Base-by-base conservation (phyloP, 1,284 basidiomycete genomes). In the Cryptococcus hybrid region DNA sequence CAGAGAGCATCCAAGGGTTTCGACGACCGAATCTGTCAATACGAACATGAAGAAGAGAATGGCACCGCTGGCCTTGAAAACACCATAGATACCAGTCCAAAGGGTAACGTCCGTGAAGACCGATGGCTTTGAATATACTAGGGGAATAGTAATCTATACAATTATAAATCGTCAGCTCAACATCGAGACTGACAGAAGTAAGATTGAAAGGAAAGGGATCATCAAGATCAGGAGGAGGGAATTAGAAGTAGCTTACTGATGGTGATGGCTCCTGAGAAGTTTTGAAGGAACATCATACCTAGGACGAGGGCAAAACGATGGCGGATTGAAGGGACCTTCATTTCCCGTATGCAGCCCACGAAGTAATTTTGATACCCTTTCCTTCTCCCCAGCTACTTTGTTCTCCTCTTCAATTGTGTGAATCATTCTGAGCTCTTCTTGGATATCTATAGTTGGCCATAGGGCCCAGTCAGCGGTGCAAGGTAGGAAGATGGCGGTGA, bases 21-120 rank as follows among this genome's bases (percentile, higher is more conserved):
- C 73, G 59, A 24, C 74, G 60, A 0, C 74, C 74, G 15, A 62
- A 64, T 13, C 58, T 51, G 49, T 76, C 74, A 55, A 76, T 63
- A 74, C 55, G 59, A 66, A 68, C 11, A 65, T 56, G 59, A 56
- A 65, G 61, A 69, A 67, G 52, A 63, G 45, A 54, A 68, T 60
- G 30, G 55, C 39, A n/a, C 51, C 56, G 50, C 54, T 53, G 36
- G 63, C 65, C 61, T 79, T 80, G 63, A 78, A 68, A 1, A 78
- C 59, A 18, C 78, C 78, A 59, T 76, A 80, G 55, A 78, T 68
- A 44, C 78, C 78, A 12, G 77, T 77, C 51, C 71, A 73, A 18
- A 78, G 67, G 1, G 70, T 55, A 2, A 66, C 68, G 34, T 77
- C 69, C 7, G 67, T 69, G 30, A 76, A 58, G 3, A 5, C 75